Evolutionary conservation across 164 flowering plant species (phyloP), one percentile per base, ranked within the genome.

Genomic region (Tetracentron sinense): DNA sequence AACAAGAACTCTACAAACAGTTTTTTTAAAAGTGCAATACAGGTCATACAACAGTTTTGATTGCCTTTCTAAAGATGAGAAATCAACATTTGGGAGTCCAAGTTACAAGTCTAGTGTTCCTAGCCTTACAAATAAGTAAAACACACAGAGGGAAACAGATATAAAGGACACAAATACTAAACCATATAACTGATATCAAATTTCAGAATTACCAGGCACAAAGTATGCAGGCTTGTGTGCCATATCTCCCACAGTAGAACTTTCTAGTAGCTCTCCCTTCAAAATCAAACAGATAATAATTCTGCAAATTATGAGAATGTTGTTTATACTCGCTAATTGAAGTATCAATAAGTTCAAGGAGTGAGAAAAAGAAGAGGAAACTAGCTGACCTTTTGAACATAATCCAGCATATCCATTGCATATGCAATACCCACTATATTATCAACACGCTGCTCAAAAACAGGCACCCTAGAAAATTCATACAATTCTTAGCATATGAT

Each of bases 151-250:
- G 4, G 30, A 53, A 22, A 26, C 19, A 27, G 29, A 15, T 27
- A 11, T 53, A 53, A 65, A 27, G 31, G 14, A 46, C 38, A 31
- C 15, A 51, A 21, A 4, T 1, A 20, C 28, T 14, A 19, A 21
- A 23, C 20, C 14, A n/a, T n/a, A n/a, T n/a, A n/a, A n/a, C n/a
- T n/a, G n/a, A 61, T 58, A 26, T n/a, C n/a, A 30, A n/a, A n/a
- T n/a, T n/a, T n/a, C n/a, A n/a, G n/a, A n/a, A 65, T 78, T 84
- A 92, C 99, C 99, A 72, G 97, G 97, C 30, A 95, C 97, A 76
- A 95, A 90, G 74, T 88, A 95, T 29, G 98, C 94, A 62, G 97
- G 98, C 74, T 95, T 95, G 70, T 92, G 97, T 65, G 97, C 98
- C 85, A 95, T 76, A 48, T 85, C 90, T 38, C 94, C 97, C 52